Conservation (phyloP, 1,284 basidiomycete species). For the Cutaneotrichosporon sp. region DNA sequence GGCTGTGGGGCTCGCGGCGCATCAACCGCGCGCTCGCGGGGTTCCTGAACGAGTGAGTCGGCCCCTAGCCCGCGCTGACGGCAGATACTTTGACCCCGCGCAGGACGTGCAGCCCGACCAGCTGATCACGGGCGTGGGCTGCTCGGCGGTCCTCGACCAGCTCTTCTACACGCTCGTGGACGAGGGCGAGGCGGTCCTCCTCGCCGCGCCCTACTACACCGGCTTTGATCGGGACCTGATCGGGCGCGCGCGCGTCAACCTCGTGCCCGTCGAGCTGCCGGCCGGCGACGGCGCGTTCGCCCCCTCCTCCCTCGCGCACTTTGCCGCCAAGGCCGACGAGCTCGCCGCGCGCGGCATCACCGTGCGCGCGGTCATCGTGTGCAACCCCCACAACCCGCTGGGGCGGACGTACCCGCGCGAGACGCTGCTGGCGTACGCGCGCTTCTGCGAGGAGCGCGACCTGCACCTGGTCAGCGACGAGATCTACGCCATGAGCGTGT, state of each 20-base stretch:
- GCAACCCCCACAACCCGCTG: conserved; percentile 56
- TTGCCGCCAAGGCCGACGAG: conserved; percentile 36
- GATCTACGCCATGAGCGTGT: conserved; percentile 55
- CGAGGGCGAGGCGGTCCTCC: conserved; percentile 52
- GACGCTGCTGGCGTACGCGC: conserved; percentile 53
- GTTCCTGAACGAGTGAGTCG: conserved; percentile 44
- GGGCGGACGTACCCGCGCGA: conserved; percentile 52
- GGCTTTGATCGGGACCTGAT: conserved; percentile 51
- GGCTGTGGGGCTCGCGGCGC: conserved; percentile 48
- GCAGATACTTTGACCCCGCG: conserved; percentile 40
- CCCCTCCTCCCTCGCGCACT: conserved; percentile 33
- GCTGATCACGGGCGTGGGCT: conserved; percentile 48
- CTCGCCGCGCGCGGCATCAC: conserved; percentile 31
- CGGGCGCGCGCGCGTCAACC: conserved; percentile 37
- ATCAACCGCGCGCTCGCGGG: conserved; percentile 43
- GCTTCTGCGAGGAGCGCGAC: conserved; percentile 54
- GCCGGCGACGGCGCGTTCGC: conserved; percentile 37
- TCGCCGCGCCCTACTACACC: conserved; percentile 51
- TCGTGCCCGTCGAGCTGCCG: conserved; percentile 45
- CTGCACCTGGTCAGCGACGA: conserved; percentile 55
- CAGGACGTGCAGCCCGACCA: conserved; percentile 41
- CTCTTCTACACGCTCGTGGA: conserved; percentile 54
- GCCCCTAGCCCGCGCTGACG: conserved; percentile 9
- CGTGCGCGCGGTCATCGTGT: conserved; percentile 49
- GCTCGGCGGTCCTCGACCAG: conserved; percentile 52